These are phyloP conservation scores for Ogataea sp. DNA, from an alignment of 805 yeast genomes.

Conservation along the genomic window DNA sequence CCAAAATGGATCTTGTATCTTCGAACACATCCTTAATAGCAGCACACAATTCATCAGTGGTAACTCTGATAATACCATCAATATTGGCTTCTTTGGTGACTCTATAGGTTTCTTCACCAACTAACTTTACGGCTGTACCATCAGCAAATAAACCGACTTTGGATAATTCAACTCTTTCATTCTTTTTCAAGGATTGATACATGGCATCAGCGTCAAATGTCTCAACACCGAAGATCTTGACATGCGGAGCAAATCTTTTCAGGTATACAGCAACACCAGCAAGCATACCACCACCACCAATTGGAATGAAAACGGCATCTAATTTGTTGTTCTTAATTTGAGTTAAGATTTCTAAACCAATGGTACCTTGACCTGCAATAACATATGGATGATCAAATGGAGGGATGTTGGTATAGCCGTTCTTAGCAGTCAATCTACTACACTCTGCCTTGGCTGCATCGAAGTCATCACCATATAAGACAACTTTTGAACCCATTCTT, in stretches of 20 bases:
- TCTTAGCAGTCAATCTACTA: conserved; percentile 53
- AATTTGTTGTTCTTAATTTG: conserved; percentile 74
- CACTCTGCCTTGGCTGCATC: conserved; percentile 95
- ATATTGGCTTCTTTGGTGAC: conserved; percentile 60
- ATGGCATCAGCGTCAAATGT: conserved; percentile 95
- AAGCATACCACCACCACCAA: conserved; percentile 96
- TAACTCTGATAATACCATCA: conserved; percentile 82
- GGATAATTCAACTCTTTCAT: conserved; percentile 46
- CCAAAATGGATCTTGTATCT: conserved; percentile 89
- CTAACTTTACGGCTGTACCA: conserved; percentile 89
- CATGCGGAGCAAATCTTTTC: conserved; percentile 96
- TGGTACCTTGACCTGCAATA: conserved; percentile 98
- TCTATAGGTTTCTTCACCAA: conserved; percentile 90
- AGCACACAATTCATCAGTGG: conserved; percentile 90
- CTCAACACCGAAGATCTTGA: conserved; percentile 92
- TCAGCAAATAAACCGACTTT: conserved; percentile 97
- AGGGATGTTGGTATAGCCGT: conserved; percentile 85
- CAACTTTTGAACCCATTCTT: conserved; percentile 90
- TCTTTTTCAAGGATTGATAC: conserved; percentile 54
- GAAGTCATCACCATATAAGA: conserved; percentile 86
- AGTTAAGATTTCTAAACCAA: conserved; percentile 86
- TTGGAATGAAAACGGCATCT: conserved; percentile 82
- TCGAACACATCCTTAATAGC: conserved; percentile 95
- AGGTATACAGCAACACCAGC: conserved; percentile 88
- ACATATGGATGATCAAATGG: conserved; percentile 98